Conservation (phyloP, 2,329 filamentous ascomycete species). For the Colletotrichum eremochloae region DNA sequence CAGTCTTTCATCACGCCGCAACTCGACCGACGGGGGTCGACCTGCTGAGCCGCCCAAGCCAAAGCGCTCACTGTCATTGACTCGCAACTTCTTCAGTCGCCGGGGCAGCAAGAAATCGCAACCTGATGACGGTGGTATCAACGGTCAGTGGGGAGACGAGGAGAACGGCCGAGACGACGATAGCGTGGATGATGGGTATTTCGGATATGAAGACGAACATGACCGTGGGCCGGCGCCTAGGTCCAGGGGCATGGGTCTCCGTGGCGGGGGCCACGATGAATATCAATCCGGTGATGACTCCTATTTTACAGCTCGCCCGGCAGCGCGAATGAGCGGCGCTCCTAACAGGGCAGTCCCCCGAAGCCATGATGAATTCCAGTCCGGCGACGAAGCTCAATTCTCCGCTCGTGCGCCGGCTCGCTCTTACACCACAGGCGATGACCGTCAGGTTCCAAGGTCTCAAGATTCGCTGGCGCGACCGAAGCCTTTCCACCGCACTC, state of each 20-base stretch:
- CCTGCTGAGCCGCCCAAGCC: slow-evolving; percentile 54
- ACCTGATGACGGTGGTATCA: slow-evolving; percentile 66
- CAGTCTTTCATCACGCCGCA: slow-evolving; percentile 58
- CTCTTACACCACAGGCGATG: slow-evolving; percentile 48
- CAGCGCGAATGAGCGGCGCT: slow-evolving; percentile 37
- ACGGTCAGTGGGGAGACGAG: slow-evolving; percentile 65
- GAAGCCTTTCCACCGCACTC: slow-evolving; percentile 74
- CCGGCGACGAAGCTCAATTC: slow-evolving; percentile 27
- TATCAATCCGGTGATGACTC: slow-evolving; percentile 69
- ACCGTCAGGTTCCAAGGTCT: slow-evolving; percentile 40
- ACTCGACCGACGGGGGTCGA: slow-evolving; percentile 54
- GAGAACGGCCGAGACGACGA: slow-evolving; percentile 57
- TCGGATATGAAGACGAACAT: slow-evolving; percentile 46
- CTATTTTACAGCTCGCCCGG: slow-evolving; percentile 64
- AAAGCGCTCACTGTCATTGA: slow-evolving; percentile 72
- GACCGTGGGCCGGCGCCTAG: slow-evolving; percentile 40
- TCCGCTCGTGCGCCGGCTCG: slow-evolving; percentile 32
- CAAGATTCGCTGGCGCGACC: slow-evolving; percentile 33
- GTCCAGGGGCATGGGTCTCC: slow-evolving; percentile 47
- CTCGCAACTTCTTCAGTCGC: slow-evolving; percentile 59
- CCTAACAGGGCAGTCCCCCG: slow-evolving; percentile 22
- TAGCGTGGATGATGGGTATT: slow-evolving; percentile 42
- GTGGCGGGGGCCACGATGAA: slow-evolving; percentile 61
- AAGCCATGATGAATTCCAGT: slow-evolving; percentile 32
- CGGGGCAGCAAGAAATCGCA: slow-evolving; percentile 56